Evolutionary conservation across 352 stramenopile genomes (phyloP).

Genomic region (Phytopythium delawarense): DNA sequence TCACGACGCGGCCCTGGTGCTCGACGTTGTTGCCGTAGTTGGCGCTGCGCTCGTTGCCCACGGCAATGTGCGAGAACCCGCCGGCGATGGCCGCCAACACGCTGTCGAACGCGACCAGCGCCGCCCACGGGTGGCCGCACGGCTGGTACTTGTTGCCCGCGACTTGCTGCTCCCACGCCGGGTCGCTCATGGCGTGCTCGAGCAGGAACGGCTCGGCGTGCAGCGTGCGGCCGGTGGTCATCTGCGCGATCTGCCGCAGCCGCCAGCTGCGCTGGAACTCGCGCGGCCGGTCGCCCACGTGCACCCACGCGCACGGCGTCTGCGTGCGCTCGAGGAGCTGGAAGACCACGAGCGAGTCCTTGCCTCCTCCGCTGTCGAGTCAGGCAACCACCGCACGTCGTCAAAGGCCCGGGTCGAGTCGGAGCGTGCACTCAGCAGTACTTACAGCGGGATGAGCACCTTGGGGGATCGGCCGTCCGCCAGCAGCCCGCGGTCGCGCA

Average conservation of each 20-base stretch:
- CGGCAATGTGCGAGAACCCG: conserved; percentile 28
- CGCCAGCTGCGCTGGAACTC: conserved; percentile 33
- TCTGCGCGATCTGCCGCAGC: conserved; percentile 23
- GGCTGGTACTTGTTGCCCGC: conserved; percentile 21
- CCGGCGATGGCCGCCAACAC: conserved; percentile 27
- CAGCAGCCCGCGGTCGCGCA: conserved; percentile 19
- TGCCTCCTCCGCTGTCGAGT: conserved; percentile 23
- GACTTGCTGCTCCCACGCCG: conserved; percentile 24
- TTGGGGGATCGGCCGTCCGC: conserved; percentile 16
- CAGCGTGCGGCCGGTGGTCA: conserved; percentile 20
- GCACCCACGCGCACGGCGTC: conserved; percentile 25
- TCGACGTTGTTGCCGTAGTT: conserved; percentile 37
- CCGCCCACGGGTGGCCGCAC: conserved; percentile 32
- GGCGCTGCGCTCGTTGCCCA: conserved; percentile 36
- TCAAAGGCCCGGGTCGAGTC: not conserved
- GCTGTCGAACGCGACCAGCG: conserved; percentile 34
- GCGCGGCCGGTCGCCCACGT: conserved; percentile 28
- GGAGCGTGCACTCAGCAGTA: not conserved
- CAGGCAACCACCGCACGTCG: not conserved
- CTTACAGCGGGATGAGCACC: conserved; percentile 29
- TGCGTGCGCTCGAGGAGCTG: conserved; percentile 21
- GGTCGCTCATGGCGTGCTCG: conserved; percentile 31
- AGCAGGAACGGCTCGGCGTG: conserved; percentile 14
- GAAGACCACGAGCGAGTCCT: conserved; percentile 35
- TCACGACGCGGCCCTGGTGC: conserved; percentile 27